These are phyloP conservation scores for Amanita phalloides DNA, from an alignment of 768 basidiomycete genomes.

Conservation along the genomic window DNA sequence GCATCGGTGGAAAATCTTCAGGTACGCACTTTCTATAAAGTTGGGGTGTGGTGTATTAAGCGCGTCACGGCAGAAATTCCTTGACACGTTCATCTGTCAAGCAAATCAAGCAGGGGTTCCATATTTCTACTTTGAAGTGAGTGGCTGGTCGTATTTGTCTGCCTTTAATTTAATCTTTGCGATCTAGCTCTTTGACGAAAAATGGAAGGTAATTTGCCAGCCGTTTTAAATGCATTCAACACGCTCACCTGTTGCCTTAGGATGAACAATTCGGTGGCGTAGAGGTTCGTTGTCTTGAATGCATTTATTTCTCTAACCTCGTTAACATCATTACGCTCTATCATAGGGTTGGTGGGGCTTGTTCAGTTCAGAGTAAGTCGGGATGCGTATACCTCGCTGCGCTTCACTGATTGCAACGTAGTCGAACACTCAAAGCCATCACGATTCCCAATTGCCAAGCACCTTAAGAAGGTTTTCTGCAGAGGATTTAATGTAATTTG, in stretches of 20 bases:
- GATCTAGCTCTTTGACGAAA: constrained; percentile 62
- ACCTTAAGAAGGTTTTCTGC: constrained; percentile 15
- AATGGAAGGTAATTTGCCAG: constrained; percentile 54
- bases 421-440: constrained; percentile 63
- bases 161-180: not conserved
- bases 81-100: constrained; percentile 81
- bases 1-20: constrained; percentile 57
- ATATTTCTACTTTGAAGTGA: constrained; percentile 83
- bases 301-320: not conserved
- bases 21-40: constrained; percentile 15
- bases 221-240: not conserved
- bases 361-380: constrained; percentile 30
- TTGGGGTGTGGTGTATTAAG: constrained; percentile 5
- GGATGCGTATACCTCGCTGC: not conserved
- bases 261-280: constrained; percentile 68
- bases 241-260: constrained; percentile 17
- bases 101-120: constrained; percentile 73
- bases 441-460: constrained; percentile 50
- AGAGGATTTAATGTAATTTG: not conserved
- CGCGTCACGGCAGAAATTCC: constrained; percentile 44
- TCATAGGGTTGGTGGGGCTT: constrained; percentile 37
- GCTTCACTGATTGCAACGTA: constrained; percentile 14
- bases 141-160: constrained; percentile 9
- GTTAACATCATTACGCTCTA: not conserved
- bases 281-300: constrained; percentile 21